Evolutionary conservation across 176 grass and related monocot species (phyloP).

Genomic region (Aegilops speltoides): DNA sequence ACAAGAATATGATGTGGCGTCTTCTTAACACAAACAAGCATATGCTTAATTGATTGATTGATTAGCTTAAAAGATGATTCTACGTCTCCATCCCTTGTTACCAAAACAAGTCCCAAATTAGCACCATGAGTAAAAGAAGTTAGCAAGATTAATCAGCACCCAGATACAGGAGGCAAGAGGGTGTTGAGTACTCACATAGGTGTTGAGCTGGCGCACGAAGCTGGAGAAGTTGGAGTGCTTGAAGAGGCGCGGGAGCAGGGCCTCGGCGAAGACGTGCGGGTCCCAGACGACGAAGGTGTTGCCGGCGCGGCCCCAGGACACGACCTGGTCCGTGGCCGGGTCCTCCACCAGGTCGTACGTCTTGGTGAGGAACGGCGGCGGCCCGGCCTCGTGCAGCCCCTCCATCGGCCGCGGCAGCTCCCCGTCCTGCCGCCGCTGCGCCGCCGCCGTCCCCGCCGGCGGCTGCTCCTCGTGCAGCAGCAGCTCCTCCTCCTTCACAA

Average conservation of each 20-base stretch:
- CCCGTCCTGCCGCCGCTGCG: not conserved
- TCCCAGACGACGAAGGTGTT: conserved; percentile 90
- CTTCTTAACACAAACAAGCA: not conserved
- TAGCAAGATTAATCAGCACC: not conserved
- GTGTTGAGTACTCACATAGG: conserved; percentile 47
- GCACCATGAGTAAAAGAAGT: not conserved
- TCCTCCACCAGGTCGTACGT: conserved; percentile 82
- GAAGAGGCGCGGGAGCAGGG: conserved; percentile 73
- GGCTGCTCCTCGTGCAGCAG: not conserved
- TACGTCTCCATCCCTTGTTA: not conserved
- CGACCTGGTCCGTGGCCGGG: conserved; percentile 48
- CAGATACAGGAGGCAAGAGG: not conserved
- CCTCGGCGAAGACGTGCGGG: conserved; percentile 60
- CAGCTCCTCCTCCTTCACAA: conserved; percentile 53
- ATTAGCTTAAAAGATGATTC: no score
- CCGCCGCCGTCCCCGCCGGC: not conserved
- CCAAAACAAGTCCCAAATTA: not conserved
- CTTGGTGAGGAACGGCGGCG: conserved; percentile 83
- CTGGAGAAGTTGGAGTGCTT: conserved; percentile 90
- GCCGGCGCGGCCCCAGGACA: conserved; percentile 59
- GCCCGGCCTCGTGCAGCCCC: conserved; percentile 64
- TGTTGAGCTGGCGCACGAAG: conserved; percentile 90
- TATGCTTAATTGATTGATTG: not conserved
- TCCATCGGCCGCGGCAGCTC: conserved; percentile 53
- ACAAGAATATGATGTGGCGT: not conserved